Base-by-base conservation (phyloP, 768 basidiomycete species). In the Russula griseocarnosa region DNA sequence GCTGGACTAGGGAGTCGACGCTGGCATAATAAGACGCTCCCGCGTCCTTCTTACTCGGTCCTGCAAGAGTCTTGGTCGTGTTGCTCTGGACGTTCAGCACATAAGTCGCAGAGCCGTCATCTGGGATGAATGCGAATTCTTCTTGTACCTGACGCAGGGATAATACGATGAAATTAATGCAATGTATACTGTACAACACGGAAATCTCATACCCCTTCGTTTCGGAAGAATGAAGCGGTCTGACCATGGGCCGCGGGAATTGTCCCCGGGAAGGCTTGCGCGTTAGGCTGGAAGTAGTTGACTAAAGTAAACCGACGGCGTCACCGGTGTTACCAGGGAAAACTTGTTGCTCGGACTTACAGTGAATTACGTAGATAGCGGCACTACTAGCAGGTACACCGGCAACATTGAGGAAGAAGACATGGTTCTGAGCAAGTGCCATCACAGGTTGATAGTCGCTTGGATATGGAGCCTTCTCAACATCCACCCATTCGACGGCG, bases 351-450 rank as follows among this genome's bases (percentile, higher is more conserved):
- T 18, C 5, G 2, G n/a, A 78, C 87, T 68, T 70, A 88, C 90
- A 95, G 74, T 95, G 93, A 65, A 95, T 90, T 30, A 94, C 91
- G 67, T 91, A 95, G 62, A 94, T 87, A 58, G 85, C 77, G 3
- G 85, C 87, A 46, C 80, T 83, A 13, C 92, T 92, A 22, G 87
- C 81, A n/a, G 82, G 62, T 8, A 81, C 78, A 26, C 78, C 80
- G 10, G 90, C 88, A 2, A 90, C 84, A 64, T 89, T 78, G 26
- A 94, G 77, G 81, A 92, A 94, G 73, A 88, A 84, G 58, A 95
- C 79, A 71, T 95, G 93, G 73, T 95, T 95, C 69, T 91, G 85
- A 11, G 92, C 91, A 42, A 92, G 78, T 0, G 87, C 90, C 82
- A 91, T 86, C 63, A 87, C 85, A 18, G 89, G 87, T 40, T 83